Base-by-base conservation (phyloP, 2,329 filamentous ascomycete genomes). In the Alternaria sp. region DNA sequence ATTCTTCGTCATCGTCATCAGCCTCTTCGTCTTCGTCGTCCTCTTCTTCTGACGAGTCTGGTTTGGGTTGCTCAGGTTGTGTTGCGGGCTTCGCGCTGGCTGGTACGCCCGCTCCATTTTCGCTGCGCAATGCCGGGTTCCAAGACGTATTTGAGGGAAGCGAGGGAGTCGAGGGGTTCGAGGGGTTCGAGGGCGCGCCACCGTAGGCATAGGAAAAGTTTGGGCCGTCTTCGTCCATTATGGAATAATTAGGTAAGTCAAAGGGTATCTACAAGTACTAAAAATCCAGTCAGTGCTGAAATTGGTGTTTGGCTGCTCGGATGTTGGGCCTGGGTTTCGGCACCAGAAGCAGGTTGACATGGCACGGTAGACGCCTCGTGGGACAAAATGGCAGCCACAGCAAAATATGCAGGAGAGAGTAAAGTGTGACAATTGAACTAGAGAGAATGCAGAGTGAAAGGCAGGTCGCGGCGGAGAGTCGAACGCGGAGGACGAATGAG, bases 111-210 rank as follows among this genome's bases (percentile, higher is more conserved):
- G 55, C 47, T 28, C 67, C 57, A 36, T 73, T 66, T 57, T 86
- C 81, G 38, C 82, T 81, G 70, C 83, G 78, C 61, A 85, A 74
- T 20, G 86, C 85, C 44, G 86, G 85, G 78, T 88, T 84, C 86
- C 86, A 87, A 20, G 82, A 81, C 54, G 80, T 54, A n/a, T 64
- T 55, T 22, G 66, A 41, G 1, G 67, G 57, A 26, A 66, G 42
- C 18, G 82, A 81, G 54, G 80, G 54, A 14, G 65, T 55, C 20
- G 67, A 43, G 4, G 66, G 57, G 30, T 65, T 53, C 18, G 70
- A 56, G 51, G 69, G 61, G 30, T 67, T 53, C 18, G 70, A 56
- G 51, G 69, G 61, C 18, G 64, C 61, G 59, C 69, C 71, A 42
- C 66, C 67, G 65, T 73, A 78, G 49, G 79, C 80, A 70, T 77